A percentile compares a stretch with the other conserved stretches of the same genome.
Evolutionary conservation across 23 red algal species (phyloP).

Genomic region (Gracilaria vermiculophylla): DNA sequence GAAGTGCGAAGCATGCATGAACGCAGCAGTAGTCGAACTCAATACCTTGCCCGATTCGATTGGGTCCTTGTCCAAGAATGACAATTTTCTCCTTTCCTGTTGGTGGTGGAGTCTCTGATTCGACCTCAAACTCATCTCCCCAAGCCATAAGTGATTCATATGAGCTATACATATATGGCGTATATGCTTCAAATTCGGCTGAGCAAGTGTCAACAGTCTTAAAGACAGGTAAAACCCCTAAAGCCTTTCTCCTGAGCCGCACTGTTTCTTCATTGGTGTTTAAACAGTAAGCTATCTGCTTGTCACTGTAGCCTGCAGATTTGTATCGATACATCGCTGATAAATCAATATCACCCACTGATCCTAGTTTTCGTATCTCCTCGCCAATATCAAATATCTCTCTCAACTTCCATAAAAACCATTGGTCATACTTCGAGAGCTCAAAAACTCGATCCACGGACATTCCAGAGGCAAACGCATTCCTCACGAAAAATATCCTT

Average conservation of each 20-base stretch:
- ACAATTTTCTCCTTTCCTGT: conserved; percentile 92
- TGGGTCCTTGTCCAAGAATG: conserved; percentile 97
- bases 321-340: conserved; percentile 73
- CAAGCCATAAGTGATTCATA: conserved; percentile 82
- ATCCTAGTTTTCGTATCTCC: conserved; percentile 47
- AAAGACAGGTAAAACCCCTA: conserved; percentile 77
- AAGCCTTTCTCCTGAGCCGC: conserved; percentile 70
- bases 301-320: conserved; percentile 83
- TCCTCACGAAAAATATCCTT: conserved; percentile 82
- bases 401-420: conserved; percentile 89
- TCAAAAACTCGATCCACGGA: conserved; percentile 78
- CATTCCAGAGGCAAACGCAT: conserved; percentile 83
- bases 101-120: conserved; percentile 79
- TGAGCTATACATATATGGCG: conserved; percentile 95
- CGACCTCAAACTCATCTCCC: conserved; percentile 55
- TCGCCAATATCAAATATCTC: conserved; percentile 58
- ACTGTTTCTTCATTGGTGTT: conserved; percentile 76
- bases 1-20: conserved; percentile 96
- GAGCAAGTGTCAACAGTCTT: conserved; percentile 98
- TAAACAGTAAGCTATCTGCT: conserved; percentile 74
- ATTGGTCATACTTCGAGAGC: conserved; percentile 87
- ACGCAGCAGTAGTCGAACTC: conserved; percentile 99
- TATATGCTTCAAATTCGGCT: conserved; percentile 97
- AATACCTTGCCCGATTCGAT: conserved; percentile 99
- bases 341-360: conserved; percentile 32